Conservation (phyloP, 352 stramenopile species). For the Phytophthora sansomeana region DNA sequence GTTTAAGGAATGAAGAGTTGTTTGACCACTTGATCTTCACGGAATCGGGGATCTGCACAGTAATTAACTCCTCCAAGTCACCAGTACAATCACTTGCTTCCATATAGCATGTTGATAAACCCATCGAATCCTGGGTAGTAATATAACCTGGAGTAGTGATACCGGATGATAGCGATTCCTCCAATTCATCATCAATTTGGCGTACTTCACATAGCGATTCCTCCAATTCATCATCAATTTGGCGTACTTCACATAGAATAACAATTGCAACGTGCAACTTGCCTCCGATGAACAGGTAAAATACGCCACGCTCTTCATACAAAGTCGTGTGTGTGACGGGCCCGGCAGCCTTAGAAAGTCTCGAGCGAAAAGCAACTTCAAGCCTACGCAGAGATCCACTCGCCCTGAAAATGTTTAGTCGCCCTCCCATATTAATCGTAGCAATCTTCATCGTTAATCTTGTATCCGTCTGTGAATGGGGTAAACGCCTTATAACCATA, state of each 20-base stretch:
- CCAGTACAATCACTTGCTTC: conserved; percentile 35
- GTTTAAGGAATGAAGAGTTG: conserved; percentile 41
- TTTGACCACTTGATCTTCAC: conserved; percentile 66
- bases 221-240: conserved; percentile 7
- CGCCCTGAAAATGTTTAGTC: conserved; percentile 46
- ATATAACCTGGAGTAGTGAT: conserved; percentile 1
- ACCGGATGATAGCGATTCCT: not conserved
- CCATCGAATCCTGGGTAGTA: conserved; percentile 9
- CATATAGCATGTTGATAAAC: conserved; percentile 35
- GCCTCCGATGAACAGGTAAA: conserved; percentile 47
- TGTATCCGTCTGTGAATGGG: conserved; percentile 12
- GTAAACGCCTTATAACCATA: conserved; percentile 17
- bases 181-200: too few species aligned
- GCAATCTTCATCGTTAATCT: conserved; percentile 37
- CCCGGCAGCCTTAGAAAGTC: conserved; percentile 33
- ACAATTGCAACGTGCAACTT: conserved; percentile 47
- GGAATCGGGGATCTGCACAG: conserved; percentile 52
- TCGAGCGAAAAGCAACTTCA: conserved; percentile 37
- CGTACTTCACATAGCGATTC: too few species aligned
- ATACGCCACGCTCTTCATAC: conserved; percentile 45
- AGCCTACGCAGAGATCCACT: conserved; percentile 49
- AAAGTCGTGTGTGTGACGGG: conserved; percentile 45
- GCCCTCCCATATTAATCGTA: conserved; percentile 48
- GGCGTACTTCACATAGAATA: not conserved
- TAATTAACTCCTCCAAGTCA: conserved; percentile 41